These are phyloP conservation scores for Coemansia sp. DNA, from an alignment of 192 early-diverging fungal genomes.

Conservation along the genomic window DNA sequence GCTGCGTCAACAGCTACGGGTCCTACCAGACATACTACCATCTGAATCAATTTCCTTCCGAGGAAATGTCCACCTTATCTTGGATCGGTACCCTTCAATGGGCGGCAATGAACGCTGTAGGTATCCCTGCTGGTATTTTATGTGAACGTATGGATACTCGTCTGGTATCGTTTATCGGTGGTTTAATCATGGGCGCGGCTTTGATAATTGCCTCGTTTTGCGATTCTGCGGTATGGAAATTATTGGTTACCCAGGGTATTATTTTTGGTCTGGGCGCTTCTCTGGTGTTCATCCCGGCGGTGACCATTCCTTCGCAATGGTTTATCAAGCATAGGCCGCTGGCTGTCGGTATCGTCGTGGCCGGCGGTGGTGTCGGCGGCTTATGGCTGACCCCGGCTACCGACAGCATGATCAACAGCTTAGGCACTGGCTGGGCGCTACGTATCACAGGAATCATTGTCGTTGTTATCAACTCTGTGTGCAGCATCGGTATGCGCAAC, in stretches of 20 bases:
- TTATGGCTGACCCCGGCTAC: slow-evolving; percentile 56
- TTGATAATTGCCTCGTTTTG: slow-evolving; percentile 60
- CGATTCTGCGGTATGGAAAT: slow-evolving; percentile 58
- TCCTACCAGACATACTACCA: slow-evolving; percentile 54
- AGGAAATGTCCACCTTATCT: slow-evolving; percentile 50
- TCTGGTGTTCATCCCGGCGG: slow-evolving; percentile 54
- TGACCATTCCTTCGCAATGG: slow-evolving; percentile 61
- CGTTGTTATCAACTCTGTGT: slow-evolving; percentile 43
- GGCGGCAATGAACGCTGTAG: slow-evolving; percentile 52
- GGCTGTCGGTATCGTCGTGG: slow-evolving; percentile 55
- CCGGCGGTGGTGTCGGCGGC: slow-evolving; percentile 59
- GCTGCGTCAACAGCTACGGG: slow-evolving; percentile 59
- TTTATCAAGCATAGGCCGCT: slow-evolving; percentile 54
- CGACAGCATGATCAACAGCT: slow-evolving; percentile 38
- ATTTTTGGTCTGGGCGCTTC: slow-evolving; percentile 56
- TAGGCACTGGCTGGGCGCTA: slow-evolving; percentile 59
- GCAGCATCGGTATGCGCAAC: slow-evolving; percentile 50
- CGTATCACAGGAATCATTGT: slow-evolving; percentile 54
- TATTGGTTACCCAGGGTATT: slow-evolving; percentile 65
- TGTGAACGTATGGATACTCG: slow-evolving; percentile 57
- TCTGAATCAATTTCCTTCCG: slow-evolving; percentile 31
- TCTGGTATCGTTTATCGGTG: slow-evolving; percentile 53
- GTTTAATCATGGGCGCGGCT: slow-evolving; percentile 52
- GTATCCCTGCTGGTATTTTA: slow-evolving; percentile 52
- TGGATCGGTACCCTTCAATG: slow-evolving; percentile 58